Evolutionary conservation across 805 yeast genomes (phyloP).

Genomic region (Yamadazyma sp.): DNA sequence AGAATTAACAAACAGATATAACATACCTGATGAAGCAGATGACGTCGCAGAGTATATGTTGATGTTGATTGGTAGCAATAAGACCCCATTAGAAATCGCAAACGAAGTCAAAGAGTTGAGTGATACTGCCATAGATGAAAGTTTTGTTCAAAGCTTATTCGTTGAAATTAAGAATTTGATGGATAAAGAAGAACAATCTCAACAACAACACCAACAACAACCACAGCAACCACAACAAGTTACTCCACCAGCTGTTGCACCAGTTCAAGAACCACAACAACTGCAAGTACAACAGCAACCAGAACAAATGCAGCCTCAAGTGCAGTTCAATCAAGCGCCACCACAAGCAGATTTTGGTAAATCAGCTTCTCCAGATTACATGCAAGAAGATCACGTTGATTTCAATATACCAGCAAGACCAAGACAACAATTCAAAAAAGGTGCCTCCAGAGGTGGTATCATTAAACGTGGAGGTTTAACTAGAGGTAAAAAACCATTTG

Average conservation of each 20-base stretch:
- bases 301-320: slow-evolving; percentile 3
- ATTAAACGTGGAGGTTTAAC: slow-evolving; percentile 21
- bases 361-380: slow-evolving; percentile 6
- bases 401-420: slow-evolving; percentile 11
- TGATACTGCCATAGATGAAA: slow-evolving; percentile 56
- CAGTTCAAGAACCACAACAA: slow-evolving; percentile 5
- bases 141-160: slow-evolving; percentile 55
- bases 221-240: slow-evolving; percentile 6
- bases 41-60: slow-evolving; percentile 74
- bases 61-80: slow-evolving; percentile 67
- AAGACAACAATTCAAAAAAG: slow-evolving; percentile 1
- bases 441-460: slow-evolving; percentile 5
- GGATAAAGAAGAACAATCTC: slow-evolving; percentile 9
- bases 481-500: slow-evolving; percentile 25
- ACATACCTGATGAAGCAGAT: slow-evolving; percentile 37
- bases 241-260: slow-evolving; percentile 5
- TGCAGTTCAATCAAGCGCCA: slow-evolving; percentile 2
- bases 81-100: slow-evolving; percentile 57
- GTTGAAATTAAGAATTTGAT: slow-evolving; percentile 50
- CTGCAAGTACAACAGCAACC: slow-evolving; percentile 6
- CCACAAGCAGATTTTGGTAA: not conserved
- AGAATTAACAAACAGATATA: slow-evolving; percentile 33
- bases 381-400: slow-evolving; percentile 14
- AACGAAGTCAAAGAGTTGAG: slow-evolving; percentile 60
- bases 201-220: slow-evolving; percentile 4